Base-by-base conservation (phyloP, 768 basidiomycete species). In the Termitomyces sp. region DNA sequence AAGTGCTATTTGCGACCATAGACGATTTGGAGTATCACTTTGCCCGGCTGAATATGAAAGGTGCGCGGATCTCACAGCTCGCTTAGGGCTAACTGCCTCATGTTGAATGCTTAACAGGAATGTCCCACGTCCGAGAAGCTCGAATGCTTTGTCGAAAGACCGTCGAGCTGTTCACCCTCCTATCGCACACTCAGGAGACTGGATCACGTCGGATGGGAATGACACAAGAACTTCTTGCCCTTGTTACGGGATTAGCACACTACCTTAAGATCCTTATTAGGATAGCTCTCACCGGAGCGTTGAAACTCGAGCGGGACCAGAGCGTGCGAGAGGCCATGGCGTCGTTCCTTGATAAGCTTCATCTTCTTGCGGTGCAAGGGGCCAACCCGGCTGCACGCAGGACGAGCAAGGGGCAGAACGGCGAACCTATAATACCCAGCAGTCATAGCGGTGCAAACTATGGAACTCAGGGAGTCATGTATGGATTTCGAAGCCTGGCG, bases 201-300 rank as follows among this genome's bases (percentile, higher is more conserved):
- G 91, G 91, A 35, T 83, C 91, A 12, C 86, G 90, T 57, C 78
- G 92, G 64, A 93, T 94, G 85, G 91, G 90, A 51, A 95, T 98
- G 87, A 98, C 95, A 17, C 92, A 98, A 72, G 97, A 98, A 64
- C 78, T 99, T 12, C 85, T 98, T 35, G 94, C 95, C 17, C 85
- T 99, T 47, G 97, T 99, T 60, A 99, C 97, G 0, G 96, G 97
- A n/a, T 80, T 99, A 35, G 97, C 97, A 5, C 97, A 99, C 72
- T 98, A 99, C 72, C 86, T 99, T 68, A 99, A 99, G 77, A 98
- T 99, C 72, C 85, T 99, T 53, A 99, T 99, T 61, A 89, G 97
- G 50, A 98, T 99, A 60, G 94, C 97, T 3, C 78, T 99, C 45
- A 98, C 97, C 0, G 95, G 94, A 6, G 92, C 94, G 5, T 80